Conservation (phyloP, 805 yeast genomes). For the Starmerella sp. region DNA sequence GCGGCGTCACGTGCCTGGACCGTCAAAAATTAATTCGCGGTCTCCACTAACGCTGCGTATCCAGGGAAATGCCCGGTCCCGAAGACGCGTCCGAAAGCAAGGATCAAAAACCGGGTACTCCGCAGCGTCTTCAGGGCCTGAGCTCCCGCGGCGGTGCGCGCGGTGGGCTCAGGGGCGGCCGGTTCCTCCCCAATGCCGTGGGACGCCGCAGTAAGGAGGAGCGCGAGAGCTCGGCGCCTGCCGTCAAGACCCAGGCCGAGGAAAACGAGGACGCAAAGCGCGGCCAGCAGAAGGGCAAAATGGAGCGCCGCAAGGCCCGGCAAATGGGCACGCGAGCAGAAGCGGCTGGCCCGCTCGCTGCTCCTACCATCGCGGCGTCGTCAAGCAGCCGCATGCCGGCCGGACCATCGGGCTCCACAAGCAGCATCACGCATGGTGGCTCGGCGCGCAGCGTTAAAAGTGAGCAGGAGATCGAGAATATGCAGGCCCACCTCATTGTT, state of each 20-base stretch:
- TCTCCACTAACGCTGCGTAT: not conserved
- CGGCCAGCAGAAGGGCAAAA: constrained; percentile 4
- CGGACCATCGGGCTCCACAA: not conserved
- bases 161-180: constrained; percentile 13
- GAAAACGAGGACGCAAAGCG: constrained; percentile 19
- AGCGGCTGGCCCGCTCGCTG: constrained; percentile 31
- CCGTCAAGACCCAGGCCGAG: constrained; percentile 28
- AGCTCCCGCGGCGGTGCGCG: constrained; percentile 13
- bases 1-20: not conserved
- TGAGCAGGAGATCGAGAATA: constrained; percentile 12
- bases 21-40: not conserved
- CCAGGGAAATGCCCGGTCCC: constrained; percentile 2
- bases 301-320: constrained; percentile 14
- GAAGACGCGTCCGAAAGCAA: constrained; percentile 1
- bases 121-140: constrained; percentile 17
- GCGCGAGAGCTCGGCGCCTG: constrained; percentile 66
- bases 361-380: constrained; percentile 24
- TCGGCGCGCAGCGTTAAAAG: constrained; percentile 13
- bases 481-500: constrained; percentile 3
- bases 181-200: constrained; percentile 76
- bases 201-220: constrained; percentile 77
- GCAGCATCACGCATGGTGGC: constrained; percentile 2
- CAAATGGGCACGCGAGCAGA: constrained; percentile 22
- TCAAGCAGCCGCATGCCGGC: not conserved
- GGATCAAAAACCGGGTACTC: constrained; percentile 6